These are phyloP conservation scores for Striga asiatica DNA, from an alignment of 257 asterid species.

Conservation along the genomic window DNA sequence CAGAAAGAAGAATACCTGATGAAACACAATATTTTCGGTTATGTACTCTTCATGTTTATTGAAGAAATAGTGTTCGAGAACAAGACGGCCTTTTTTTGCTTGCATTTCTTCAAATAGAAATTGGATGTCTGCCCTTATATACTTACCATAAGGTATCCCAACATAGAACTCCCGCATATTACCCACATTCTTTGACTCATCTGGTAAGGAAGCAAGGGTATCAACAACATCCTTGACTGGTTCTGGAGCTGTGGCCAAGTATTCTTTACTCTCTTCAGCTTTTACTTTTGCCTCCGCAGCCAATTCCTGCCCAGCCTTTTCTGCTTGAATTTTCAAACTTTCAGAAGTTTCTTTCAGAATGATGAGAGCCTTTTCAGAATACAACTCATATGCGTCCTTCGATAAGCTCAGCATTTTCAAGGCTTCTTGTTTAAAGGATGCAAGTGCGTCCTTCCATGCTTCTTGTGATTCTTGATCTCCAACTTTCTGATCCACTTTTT, in stretches of 20 bases:
- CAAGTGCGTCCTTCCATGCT: constrained; percentile 61
- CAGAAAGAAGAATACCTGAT: constrained; percentile 55
- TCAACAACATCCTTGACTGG: constrained; percentile 67
- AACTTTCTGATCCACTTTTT: constrained; percentile 31
- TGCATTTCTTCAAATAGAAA: not conserved
- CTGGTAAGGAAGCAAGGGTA: constrained; percentile 48
- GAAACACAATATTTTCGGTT: not conserved
- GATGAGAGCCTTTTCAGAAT: constrained; percentile 52
- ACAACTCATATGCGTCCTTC: constrained; percentile 55
- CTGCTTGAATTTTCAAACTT: constrained; percentile 56
- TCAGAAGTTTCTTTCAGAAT: constrained; percentile 52
- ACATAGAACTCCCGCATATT: constrained; percentile 62
- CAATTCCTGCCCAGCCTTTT: constrained; percentile 59
- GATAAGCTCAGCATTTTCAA: constrained; percentile 53
- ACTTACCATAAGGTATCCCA: constrained; percentile 81
- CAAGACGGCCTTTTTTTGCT: not conserved
- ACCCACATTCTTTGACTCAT: constrained; percentile 40
- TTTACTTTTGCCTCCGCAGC: constrained; percentile 46
- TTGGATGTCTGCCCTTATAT: not conserved
- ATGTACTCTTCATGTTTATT: not conserved
- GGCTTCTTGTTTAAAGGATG: constrained; percentile 58
- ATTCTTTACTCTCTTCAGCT: constrained; percentile 54
- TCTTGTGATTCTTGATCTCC: constrained; percentile 39
- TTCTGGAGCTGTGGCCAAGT: constrained; percentile 55
- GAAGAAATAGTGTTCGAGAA: too few relatives aligned